Conservation (phyloP, 208 protist genomes). For the Strigomonas oncopelti region DNA sequence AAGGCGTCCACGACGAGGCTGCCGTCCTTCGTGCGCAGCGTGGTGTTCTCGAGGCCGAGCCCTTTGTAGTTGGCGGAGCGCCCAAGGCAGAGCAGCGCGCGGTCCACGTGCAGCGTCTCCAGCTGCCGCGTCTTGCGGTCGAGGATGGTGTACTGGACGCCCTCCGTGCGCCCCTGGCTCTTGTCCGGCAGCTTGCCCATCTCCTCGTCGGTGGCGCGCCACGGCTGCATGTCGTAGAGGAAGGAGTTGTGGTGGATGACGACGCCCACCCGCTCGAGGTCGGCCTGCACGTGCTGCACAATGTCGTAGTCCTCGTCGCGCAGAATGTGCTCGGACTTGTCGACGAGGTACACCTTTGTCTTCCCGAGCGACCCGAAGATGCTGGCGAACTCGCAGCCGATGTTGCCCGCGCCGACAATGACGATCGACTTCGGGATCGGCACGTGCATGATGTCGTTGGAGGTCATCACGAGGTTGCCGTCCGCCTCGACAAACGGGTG, state of each 20-base stretch:
- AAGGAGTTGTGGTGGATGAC: conserved; percentile 66
- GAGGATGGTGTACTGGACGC: conserved; percentile 81
- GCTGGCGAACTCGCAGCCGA: conserved; percentile 78
- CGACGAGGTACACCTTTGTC: conserved; percentile 71
- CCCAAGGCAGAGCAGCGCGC: conserved; percentile 61
- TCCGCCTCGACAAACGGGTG: conserved; percentile 61
- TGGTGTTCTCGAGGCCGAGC: conserved; percentile 61
- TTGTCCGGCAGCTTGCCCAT: neutral
- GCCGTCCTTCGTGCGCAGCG: conserved; percentile 33
- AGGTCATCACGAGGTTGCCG: conserved; percentile 54
- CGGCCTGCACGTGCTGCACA: conserved; percentile 30
- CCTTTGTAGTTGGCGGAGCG: conserved; percentile 56
- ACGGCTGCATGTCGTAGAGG: conserved; percentile 75
- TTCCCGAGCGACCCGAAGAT: conserved; percentile 64
- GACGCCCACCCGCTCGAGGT: conserved; percentile 45
- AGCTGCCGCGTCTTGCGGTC: conserved; percentile 44
- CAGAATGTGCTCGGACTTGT: conserved; percentile 66
- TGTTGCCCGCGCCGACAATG: conserved; percentile 65
- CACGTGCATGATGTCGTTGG: conserved; percentile 68
- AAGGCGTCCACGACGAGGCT: conserved; percentile 44
- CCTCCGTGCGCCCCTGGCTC: conserved; percentile 13
- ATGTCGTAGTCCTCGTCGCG: conserved; percentile 70
- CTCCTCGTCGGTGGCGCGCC: conserved; percentile 32
- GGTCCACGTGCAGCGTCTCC: conserved; percentile 66
- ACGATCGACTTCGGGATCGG: conserved; percentile 67